Evolutionary conservation across 2,329 filamentous ascomycete genomes (phyloP).

Genomic region (Ceratocystis variospora): DNA sequence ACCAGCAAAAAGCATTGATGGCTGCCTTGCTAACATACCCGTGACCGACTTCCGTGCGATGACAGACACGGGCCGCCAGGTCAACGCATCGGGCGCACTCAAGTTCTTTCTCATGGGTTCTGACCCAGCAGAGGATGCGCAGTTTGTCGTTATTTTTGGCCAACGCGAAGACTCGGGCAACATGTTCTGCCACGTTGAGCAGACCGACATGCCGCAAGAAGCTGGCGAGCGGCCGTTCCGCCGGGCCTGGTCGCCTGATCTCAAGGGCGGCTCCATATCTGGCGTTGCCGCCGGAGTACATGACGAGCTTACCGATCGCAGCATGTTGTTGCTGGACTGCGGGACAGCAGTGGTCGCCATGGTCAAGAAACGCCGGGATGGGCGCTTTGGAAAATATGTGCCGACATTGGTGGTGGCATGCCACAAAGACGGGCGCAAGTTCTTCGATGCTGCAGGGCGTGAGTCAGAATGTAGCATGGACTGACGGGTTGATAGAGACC

Average conservation of each 20-base stretch:
- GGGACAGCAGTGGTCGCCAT: conserved; percentile 17
- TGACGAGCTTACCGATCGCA: conserved; percentile 14
- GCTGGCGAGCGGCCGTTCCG: conserved; percentile 7
- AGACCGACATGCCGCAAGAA: conserved; percentile 9
- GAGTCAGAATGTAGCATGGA: neutral
- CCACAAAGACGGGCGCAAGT: conserved; percentile 18
- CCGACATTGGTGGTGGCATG: conserved; percentile 16
- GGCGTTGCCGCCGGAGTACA: neutral
- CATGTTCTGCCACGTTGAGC: conserved; percentile 14
- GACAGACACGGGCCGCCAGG: conserved; percentile 8
- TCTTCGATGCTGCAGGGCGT: conserved; percentile 12
- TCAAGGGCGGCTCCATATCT: neutral
- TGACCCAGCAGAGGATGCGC: conserved; percentile 13
- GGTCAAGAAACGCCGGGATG: conserved; percentile 16
- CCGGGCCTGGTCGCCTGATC: conserved; percentile 15
- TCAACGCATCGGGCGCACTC: conserved; percentile 13
- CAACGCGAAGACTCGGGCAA: conserved; percentile 8
- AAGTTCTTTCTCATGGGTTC: conserved; percentile 19
- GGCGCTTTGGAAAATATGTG: conserved; percentile 6
- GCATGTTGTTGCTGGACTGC: conserved; percentile 15
- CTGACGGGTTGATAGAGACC: neutral
- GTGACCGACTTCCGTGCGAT: conserved; percentile 7
- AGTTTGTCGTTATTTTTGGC: conserved; percentile 18
- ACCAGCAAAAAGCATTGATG: conserved; percentile 13
- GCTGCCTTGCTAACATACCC: conserved; percentile 15